A percentile compares a stretch with the other conserved stretches of the same genome.
phyloP scores from a whole-genome alignment of 352 stramenopile species.

The Blastocystis sp. region DNA sequence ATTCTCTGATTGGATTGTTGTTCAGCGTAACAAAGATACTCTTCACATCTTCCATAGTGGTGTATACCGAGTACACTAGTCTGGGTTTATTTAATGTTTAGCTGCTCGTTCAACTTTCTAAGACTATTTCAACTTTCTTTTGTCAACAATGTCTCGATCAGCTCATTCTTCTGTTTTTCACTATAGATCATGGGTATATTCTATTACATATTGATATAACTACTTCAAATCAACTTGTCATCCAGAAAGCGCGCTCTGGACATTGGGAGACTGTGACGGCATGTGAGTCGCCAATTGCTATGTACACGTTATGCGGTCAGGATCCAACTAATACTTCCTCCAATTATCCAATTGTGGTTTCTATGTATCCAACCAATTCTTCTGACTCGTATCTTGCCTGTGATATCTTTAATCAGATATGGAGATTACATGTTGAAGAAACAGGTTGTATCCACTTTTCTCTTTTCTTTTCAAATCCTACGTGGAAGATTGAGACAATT shows the following conservation, averaged over 20 bases:
- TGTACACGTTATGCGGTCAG: not conserved
- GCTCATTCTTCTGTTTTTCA: not conserved
- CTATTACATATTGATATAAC: not conserved
- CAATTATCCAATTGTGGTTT: not conserved
- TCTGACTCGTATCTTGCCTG: not conserved
- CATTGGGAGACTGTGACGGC: not conserved
- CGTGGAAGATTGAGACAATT: not conserved
- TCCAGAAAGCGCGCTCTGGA: not conserved
- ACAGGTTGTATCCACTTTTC: not conserved
- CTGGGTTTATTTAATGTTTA: not conserved
- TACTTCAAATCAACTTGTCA: not conserved
- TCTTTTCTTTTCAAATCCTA: not conserved
- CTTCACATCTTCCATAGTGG: not conserved
- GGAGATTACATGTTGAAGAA: not conserved
- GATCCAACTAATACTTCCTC: too few species aligned
- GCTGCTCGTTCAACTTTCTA: not conserved
- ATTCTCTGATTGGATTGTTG: not conserved
- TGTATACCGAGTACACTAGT: not conserved
- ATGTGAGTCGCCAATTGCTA: not conserved
- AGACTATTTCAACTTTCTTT: not conserved
- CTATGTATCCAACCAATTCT: not conserved
- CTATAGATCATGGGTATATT: not conserved
- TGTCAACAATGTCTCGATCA: not conserved
- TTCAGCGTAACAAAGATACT: not conserved
- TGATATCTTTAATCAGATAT: not conserved